A percentile compares a stretch with the other conserved stretches of the same genome.
Evolutionary conservation across 257 asterid species (phyloP).

Genomic region (Petunia axillaris): DNA sequence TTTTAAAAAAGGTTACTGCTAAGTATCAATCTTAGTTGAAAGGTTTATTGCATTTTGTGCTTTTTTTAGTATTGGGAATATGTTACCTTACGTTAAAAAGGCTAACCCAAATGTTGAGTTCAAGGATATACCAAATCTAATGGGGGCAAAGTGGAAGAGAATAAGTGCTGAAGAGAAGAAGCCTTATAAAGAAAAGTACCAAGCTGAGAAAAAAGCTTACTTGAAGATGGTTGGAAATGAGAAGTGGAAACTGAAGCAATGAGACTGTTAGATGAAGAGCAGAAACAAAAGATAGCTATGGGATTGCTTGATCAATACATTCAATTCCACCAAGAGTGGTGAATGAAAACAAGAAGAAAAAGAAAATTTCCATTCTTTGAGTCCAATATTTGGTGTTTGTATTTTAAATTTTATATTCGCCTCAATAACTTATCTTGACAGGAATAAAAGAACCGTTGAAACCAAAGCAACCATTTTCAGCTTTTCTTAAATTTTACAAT

Average conservation of each 20-base stretch:
- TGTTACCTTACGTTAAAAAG: conserved; percentile 61
- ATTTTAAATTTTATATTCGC: not conserved
- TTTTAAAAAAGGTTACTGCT: not conserved
- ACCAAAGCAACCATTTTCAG: conserved; percentile 86
- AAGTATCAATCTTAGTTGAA: not conserved
- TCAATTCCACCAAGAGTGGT: conserved; percentile 65
- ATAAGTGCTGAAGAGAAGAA: conserved; percentile 73
- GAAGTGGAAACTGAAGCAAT: conserved; percentile 87
- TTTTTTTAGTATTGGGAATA: not conserved
- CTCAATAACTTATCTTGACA: conserved; percentile 27
- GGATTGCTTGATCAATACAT: conserved; percentile 87
- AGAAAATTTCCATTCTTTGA: conserved; percentile 34
- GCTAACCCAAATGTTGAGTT: conserved; percentile 75
- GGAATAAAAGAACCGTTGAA: conserved; percentile 91
- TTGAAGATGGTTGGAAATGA: conserved; percentile 69
- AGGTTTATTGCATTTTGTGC: not conserved
- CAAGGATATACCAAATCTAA: conserved; percentile 61
- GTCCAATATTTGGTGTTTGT: not conserved
- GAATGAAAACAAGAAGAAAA: conserved; percentile 59
- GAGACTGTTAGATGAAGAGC: conserved; percentile 87
- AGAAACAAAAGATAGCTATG: conserved; percentile 85
- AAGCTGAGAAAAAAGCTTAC: conserved; percentile 73
- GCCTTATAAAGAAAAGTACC: conserved; percentile 84
- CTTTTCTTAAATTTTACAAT: conserved; percentile 69
- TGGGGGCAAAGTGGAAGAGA: conserved; percentile 85